Conservation (phyloP, 2,329 filamentous ascomycete genomes). For the Cercospora zeae-maydis region DNA sequence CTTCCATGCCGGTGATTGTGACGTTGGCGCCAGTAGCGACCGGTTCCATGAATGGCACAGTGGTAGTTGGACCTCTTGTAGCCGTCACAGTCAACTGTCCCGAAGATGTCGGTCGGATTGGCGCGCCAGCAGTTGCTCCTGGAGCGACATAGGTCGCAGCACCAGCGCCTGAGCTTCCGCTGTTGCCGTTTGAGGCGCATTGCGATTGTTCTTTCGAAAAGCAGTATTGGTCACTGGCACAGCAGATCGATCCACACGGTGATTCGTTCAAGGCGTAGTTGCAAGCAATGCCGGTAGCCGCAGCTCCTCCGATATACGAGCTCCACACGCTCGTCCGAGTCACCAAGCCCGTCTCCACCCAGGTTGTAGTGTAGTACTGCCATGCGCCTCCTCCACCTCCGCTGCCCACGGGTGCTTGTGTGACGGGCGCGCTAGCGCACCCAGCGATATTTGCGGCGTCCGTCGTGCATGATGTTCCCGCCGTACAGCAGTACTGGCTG, state of each 20-base stretch:
- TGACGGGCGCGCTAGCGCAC: slow-evolving; percentile 37
- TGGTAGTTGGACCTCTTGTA: slow-evolving; percentile 46
- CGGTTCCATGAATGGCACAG: slow-evolving; percentile 49
- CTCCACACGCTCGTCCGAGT: slow-evolving; percentile 54
- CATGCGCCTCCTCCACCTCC: slow-evolving; percentile 43
- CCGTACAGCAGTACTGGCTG: slow-evolving; percentile 49
- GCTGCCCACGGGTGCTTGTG: slow-evolving; percentile 29
- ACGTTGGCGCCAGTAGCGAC: slow-evolving; percentile 53
- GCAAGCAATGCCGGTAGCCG: slow-evolving; percentile 40
- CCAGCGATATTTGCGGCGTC: slow-evolving; percentile 48
- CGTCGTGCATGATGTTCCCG: slow-evolving; percentile 48
- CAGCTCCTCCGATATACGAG: slow-evolving; percentile 37
- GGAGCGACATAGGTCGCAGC: slow-evolving; percentile 55
- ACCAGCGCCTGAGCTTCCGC: slow-evolving; percentile 39
- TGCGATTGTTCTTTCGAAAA: slow-evolving; percentile 48
- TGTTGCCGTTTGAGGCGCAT: slow-evolving; percentile 55
- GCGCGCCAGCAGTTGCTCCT: slow-evolving; percentile 52
- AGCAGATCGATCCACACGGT: slow-evolving; percentile 67
- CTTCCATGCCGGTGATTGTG: slow-evolving; percentile 37
- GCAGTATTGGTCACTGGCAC: slow-evolving; percentile 67
- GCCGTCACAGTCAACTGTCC: slow-evolving; percentile 53
- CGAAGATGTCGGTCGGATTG: slow-evolving; percentile 50
- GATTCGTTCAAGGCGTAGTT: slow-evolving; percentile 49
- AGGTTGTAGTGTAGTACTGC: slow-evolving; percentile 57
- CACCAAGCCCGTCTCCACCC: slow-evolving; percentile 52